Evolutionary conservation across 2,329 filamentous ascomycete genomes (phyloP).

Genomic region (Aureobasidium musti): DNA sequence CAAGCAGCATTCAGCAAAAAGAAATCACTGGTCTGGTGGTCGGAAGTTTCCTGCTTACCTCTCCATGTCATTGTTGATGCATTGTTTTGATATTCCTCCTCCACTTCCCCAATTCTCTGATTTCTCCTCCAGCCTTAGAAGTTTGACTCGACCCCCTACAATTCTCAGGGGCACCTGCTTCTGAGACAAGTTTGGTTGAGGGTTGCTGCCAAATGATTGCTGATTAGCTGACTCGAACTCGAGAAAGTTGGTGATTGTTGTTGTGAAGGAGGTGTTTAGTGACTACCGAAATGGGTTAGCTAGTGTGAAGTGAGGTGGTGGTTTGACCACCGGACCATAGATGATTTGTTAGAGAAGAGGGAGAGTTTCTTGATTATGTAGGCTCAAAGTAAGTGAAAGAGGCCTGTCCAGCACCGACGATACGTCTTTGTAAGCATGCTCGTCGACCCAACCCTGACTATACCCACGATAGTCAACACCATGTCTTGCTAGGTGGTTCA

Average conservation of each 20-base stretch:
- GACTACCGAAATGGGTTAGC: background rate
- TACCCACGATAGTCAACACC: too few species aligned
- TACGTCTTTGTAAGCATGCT: too few species aligned
- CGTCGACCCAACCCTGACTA: too few species aligned
- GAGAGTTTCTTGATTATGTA: too few species aligned
- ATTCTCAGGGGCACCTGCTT: slow-evolving; percentile 7
- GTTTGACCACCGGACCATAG: background rate
- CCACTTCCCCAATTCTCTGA: background rate
- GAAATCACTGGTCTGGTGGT: slow-evolving; percentile 17
- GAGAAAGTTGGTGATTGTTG: background rate
- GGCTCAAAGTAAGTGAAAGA: too few species aligned
- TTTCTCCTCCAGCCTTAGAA: background rate
- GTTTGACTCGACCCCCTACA: background rate
- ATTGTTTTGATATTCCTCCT: background rate
- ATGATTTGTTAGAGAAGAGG: too few species aligned
- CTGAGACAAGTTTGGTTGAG: background rate
- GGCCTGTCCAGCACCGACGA: too few species aligned
- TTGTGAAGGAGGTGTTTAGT: background rate
- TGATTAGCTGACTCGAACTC: background rate
- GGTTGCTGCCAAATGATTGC: background rate
- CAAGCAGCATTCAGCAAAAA: background rate
- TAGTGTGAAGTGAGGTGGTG: background rate
- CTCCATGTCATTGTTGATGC: background rate
- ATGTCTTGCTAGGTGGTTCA: too few species aligned
- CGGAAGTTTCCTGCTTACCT: background rate